These are phyloP conservation scores for Kokia cookei DNA, from an alignment of 441 rosid genomes.

Conservation along the genomic window DNA sequence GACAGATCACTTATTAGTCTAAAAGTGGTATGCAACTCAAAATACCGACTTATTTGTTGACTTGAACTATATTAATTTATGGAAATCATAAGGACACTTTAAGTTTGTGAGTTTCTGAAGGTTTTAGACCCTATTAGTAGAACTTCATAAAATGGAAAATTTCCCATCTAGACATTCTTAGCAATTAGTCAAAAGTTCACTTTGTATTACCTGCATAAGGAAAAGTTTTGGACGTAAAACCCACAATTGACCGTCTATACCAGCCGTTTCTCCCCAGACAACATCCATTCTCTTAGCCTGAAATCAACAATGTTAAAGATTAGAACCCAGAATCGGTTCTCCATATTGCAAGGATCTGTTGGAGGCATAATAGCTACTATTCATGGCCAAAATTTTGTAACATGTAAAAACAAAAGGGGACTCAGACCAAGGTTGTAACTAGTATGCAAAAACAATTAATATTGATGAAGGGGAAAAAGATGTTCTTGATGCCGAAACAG, in stretches of 20 bases:
- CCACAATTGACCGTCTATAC: slow-evolving; percentile 92
- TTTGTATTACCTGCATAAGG: slow-evolving; percentile 65
- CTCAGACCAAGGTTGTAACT: not conserved
- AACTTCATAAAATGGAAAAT: not conserved
- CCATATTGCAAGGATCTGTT: not conserved
- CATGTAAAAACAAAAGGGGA: not conserved
- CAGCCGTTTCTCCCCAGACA: slow-evolving; percentile 99
- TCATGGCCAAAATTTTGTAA: not conserved
- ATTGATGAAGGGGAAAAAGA: not conserved
- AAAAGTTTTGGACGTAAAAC: slow-evolving; percentile 83
- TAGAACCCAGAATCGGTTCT: not conserved
- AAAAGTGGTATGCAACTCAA: not conserved
- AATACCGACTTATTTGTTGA: not conserved
- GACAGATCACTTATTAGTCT: not conserved
- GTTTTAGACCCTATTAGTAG: not conserved
- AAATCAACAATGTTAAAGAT: slow-evolving; percentile 5
- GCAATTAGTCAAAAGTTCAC: not conserved
- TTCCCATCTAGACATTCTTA: not conserved
- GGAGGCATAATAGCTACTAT: not conserved
- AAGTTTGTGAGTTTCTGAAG: not conserved
- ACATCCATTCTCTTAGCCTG: slow-evolving; percentile 99
- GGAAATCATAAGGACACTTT: not conserved
- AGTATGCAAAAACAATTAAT: not conserved
- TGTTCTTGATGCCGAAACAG: not conserved
- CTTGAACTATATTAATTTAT: not conserved